A percentile compares a stretch with the other conserved stretches of the same genome.
phyloP scores from a whole-genome alignment of 2,329 filamentous ascomycete genomes.

The Orbilia ellipsospora region DNA sequence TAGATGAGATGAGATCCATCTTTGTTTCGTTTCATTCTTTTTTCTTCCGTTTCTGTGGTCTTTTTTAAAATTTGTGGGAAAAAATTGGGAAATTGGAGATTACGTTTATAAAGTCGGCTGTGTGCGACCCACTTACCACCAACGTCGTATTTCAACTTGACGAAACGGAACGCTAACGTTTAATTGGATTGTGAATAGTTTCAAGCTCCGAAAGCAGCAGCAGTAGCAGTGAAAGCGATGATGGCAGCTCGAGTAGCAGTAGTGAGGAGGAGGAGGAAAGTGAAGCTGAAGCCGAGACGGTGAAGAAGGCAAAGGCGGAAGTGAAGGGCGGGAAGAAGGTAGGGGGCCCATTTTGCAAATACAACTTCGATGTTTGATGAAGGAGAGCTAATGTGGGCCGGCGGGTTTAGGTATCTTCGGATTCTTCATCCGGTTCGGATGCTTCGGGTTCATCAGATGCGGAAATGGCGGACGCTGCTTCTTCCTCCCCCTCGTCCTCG shows the following conservation, averaged over 20 bases:
- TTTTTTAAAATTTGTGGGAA: too few species aligned
- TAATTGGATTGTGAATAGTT: slow-evolving; percentile 18
- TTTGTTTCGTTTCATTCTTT: too few species aligned
- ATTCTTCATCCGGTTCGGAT: neutral
- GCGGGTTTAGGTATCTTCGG: neutral
- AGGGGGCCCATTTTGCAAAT: neutral
- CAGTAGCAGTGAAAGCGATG: slow-evolving; percentile 30
- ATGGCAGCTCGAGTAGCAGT: slow-evolving; percentile 47
- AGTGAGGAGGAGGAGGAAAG: slow-evolving; percentile 35
- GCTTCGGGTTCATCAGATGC: slow-evolving; percentile 20
- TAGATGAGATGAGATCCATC: too few species aligned
- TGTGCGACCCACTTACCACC: slow-evolving; percentile 11
- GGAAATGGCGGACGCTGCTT: slow-evolving; percentile 29
- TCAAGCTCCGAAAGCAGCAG: slow-evolving; percentile 51
- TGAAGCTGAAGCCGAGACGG: slow-evolving; percentile 9
- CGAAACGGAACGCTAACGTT: slow-evolving; percentile 1
- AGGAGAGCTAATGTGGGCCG: too few species aligned
- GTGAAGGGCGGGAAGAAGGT: slow-evolving; percentile 27
- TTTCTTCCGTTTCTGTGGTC: too few species aligned
- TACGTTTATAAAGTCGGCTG: slow-evolving; percentile 48
- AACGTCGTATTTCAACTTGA: slow-evolving; percentile 10
- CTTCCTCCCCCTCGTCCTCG: slow-evolving; percentile 17
- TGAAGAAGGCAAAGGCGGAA: slow-evolving; percentile 29
- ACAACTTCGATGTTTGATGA: too few species aligned
- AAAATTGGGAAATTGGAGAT: slow-evolving; percentile 37